Percentiles rank a stretch among this genome's conserved stretches.
These are phyloP conservation scores for Panicum virgatum DNA, from an alignment of 202 grass and related monocot species.

Conservation along the genomic window DNA sequence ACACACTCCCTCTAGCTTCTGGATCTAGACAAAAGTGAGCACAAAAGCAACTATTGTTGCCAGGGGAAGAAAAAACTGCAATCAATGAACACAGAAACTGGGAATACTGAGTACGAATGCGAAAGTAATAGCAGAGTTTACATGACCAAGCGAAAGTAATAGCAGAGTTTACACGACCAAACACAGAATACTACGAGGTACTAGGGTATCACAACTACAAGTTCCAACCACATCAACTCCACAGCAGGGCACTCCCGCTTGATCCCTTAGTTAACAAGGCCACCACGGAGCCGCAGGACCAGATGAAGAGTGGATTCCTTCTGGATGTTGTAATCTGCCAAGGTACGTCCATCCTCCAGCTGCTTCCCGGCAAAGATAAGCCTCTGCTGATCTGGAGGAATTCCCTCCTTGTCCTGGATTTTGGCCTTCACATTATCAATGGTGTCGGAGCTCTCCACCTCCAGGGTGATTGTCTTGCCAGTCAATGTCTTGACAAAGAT, in stretches of 20 bases:
- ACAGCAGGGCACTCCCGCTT: neutral
- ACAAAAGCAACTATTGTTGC: too few species aligned
- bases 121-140: neutral
- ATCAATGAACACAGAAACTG: neutral
- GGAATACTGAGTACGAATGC: neutral
- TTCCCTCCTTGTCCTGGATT: conserved; percentile 36
- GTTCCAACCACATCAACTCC: neutral
- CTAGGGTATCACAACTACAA: neutral
- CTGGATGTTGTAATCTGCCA: conserved; percentile 40
- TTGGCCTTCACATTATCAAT: conserved; percentile 27
- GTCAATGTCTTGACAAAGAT: conserved; percentile 41
- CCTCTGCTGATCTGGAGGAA: conserved; percentile 25
- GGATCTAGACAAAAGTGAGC: too few species aligned
- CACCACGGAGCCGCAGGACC: conserved; percentile 32
- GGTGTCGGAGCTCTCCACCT: conserved; percentile 32
- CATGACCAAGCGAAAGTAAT: too few species aligned
- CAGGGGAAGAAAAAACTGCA: too few species aligned
- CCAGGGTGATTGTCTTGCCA: conserved; percentile 33
- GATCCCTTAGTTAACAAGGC: neutral
- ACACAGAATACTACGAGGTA: neutral
- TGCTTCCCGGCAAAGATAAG: conserved; percentile 37
- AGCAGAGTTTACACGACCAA: neutral
- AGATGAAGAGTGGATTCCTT: conserved; percentile 45
- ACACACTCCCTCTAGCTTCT: too few species aligned
- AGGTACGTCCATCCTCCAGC: conserved; percentile 20